A percentile compares a stretch with the other conserved stretches of the same genome.
These are phyloP conservation scores for Vigna nakashimae DNA, from an alignment of 306 rosid genomes.

Conservation along the genomic window DNA sequence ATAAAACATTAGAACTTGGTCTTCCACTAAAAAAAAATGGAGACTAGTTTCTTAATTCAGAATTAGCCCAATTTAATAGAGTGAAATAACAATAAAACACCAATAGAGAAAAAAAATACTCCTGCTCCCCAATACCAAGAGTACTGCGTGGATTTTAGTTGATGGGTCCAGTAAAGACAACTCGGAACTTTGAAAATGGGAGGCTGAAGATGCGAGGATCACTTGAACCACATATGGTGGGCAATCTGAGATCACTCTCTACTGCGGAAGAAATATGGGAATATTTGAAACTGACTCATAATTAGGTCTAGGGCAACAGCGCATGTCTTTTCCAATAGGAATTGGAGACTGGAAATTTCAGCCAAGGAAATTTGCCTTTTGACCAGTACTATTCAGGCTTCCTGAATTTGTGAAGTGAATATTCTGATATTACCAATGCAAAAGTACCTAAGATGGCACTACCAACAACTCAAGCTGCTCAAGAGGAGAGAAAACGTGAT, in stretches of 20 bases:
- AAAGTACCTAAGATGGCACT: not conserved
- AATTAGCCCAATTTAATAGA: not conserved
- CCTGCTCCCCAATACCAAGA: slow-evolving; percentile 3
- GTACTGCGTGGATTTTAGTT: not conserved
- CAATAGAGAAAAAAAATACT: not conserved
- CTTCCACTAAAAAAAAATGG: slow-evolving; percentile 10
- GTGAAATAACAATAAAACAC: slow-evolving; percentile 13
- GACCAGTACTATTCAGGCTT: not conserved
- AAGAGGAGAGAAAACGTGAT: too few species aligned
- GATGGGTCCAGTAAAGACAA: too few species aligned
- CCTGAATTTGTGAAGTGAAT: not conserved
- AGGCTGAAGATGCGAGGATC: not conserved
- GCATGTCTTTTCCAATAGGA: not conserved
- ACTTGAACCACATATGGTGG: not conserved
- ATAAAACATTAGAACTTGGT: not conserved
- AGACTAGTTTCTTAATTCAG: slow-evolving; percentile 19
- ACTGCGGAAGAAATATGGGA: not conserved
- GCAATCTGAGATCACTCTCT: not conserved
- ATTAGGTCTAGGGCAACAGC: too few species aligned
- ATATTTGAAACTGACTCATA: too few species aligned
- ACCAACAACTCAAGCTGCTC: not conserved
- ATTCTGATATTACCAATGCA: not conserved
- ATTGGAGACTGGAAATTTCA: too few species aligned
- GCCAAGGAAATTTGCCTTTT: not conserved
- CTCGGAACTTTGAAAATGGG: not conserved